Evolutionary conservation across 495 filamentous ascomycete genomes (phyloP).

Genomic region (Geoglossum glabrum): DNA sequence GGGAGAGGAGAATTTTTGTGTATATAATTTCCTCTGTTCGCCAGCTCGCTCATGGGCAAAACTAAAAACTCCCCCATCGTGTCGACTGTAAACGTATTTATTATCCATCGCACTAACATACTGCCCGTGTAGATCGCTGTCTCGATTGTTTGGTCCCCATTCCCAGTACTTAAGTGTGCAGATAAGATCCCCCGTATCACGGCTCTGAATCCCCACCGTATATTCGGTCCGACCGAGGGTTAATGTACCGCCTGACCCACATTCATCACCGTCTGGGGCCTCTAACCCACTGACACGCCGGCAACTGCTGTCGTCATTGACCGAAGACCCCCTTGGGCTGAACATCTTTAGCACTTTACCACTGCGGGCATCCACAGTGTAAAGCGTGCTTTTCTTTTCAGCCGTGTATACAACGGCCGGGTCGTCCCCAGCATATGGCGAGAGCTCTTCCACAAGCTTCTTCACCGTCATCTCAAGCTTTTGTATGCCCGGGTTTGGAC

Average conservation of each 20-base stretch:
- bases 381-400: conserved; percentile 60
- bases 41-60: conserved; percentile 43
- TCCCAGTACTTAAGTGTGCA: conserved; percentile 87
- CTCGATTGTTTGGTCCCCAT: conserved; percentile 84
- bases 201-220: conserved; percentile 61
- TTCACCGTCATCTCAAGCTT: conserved; percentile 58
- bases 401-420: conserved; percentile 60
- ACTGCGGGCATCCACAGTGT: conserved; percentile 67
- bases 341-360: conserved; percentile 53
- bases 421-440: conserved; percentile 43
- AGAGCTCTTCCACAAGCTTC: conserved; percentile 46
- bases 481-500: conserved; percentile 35
- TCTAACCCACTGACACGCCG: conserved; percentile 38
- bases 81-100: conserved; percentile 70
- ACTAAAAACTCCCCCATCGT: conserved; percentile 71
- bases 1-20: conserved; percentile 55
- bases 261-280: conserved; percentile 43
- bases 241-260: conserved; percentile 50
- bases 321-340: conserved; percentile 33
- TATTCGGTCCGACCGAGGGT: conserved; percentile 76
- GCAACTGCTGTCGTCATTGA: conserved; percentile 31
- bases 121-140: conserved; percentile 69
- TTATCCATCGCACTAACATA: conserved; percentile 63
- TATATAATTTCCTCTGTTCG: conserved; percentile 30
- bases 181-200: conserved; percentile 52